These are phyloP conservation scores for Pseudotsuga menziesii DNA, from an alignment of 75 land plant species.

Conservation along the genomic window DNA sequence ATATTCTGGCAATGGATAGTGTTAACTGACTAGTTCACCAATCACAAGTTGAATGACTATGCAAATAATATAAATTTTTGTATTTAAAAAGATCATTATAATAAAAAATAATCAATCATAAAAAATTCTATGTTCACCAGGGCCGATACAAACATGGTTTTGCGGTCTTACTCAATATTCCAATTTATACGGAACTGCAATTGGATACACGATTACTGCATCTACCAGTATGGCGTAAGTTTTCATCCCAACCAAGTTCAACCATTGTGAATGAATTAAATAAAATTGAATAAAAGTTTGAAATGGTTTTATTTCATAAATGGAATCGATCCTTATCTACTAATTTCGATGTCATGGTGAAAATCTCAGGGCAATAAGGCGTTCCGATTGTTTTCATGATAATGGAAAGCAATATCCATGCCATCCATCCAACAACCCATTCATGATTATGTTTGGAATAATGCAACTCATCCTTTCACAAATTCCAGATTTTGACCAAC, in stretches of 20 bases:
- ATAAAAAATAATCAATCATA: too few relatives aligned
- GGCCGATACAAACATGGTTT: slow-evolving; percentile 23
- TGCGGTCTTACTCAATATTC: slow-evolving; percentile 61
- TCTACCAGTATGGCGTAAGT: slow-evolving; percentile 71
- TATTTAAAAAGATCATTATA: too few relatives aligned
- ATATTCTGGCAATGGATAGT: too few relatives aligned
- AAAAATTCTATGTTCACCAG: slow-evolving; percentile 7
- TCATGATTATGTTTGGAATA: slow-evolving; percentile 62
- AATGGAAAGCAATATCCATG: slow-evolving; percentile 46
- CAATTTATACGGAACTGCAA: slow-evolving; percentile 41
- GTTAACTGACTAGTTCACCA: too few relatives aligned
- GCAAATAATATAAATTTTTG: too few relatives aligned
- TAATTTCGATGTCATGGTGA: background rate
- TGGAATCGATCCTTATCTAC: background rate
- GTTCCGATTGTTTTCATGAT: slow-evolving; percentile 67
- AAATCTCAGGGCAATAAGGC: slow-evolving; percentile 55
- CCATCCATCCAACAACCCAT: slow-evolving; percentile 47
- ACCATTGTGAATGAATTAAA: too few relatives aligned
- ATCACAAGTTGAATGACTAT: too few relatives aligned
- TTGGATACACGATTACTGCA: slow-evolving; percentile 75
- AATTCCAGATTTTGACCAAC: slow-evolving; percentile 58
- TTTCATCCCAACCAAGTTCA: background rate
- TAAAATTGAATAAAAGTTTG: too few relatives aligned
- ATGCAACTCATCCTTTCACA: slow-evolving; percentile 58
- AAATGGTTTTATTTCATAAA: background rate